Evolutionary conservation across 225 moss, liverwort and hornwort species (phyloP).

Genomic region (Marchantia paleacea): DNA sequence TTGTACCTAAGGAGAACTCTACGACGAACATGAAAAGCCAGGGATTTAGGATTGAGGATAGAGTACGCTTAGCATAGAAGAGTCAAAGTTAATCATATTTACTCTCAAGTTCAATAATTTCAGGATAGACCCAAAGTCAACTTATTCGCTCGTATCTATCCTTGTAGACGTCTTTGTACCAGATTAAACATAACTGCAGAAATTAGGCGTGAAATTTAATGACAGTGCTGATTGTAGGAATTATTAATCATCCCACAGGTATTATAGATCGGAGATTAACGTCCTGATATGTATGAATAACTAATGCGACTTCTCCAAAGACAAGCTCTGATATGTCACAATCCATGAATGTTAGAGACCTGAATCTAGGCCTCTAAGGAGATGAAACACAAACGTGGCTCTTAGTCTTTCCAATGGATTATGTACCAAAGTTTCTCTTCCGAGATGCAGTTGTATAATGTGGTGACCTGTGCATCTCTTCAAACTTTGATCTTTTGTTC

Average conservation of each 20-base stretch:
- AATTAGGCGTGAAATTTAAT: neutral
- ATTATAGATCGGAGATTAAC: neutral
- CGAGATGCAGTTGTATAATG: constrained; percentile 1
- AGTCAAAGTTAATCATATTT: neutral
- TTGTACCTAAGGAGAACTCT: neutral
- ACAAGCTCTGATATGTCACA: neutral
- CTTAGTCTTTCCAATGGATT: neutral
- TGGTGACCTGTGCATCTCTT: constrained; percentile 8
- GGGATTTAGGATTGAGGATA: neutral
- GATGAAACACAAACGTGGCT: neutral
- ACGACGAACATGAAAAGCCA: neutral
- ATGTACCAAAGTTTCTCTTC: neutral
- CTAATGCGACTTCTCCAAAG: neutral
- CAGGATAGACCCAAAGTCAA: neutral
- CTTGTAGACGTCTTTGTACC: neutral
- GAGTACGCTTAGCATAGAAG: neutral
- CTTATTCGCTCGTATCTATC: neutral
- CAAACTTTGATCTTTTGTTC: constrained; percentile 7
- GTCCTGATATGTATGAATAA: neutral
- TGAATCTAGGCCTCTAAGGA: neutral
- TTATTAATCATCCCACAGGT: neutral
- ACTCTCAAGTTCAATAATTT: neutral
- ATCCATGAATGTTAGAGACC: neutral
- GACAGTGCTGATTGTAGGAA: neutral
- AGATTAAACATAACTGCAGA: neutral